Evolutionary conservation across 805 yeast species (phyloP), one percentile per base, ranked within the genome.

Genomic region (Helenozyma rhizophorensis): DNA sequence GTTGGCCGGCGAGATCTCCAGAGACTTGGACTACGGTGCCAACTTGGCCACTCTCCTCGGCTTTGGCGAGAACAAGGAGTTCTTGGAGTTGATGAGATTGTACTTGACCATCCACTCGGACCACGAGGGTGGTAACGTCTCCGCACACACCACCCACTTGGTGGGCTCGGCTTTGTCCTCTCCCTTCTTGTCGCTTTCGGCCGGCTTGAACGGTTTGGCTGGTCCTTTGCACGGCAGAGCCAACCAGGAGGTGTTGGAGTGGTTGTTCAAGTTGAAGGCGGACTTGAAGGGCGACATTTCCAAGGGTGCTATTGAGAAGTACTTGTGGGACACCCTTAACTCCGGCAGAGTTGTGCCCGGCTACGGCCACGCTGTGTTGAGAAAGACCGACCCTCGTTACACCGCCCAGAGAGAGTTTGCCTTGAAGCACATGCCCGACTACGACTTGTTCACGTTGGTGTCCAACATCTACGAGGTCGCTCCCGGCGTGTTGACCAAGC

Each of bases 141-240:
- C 86, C 36, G 86, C 89, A 21, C 90, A 82, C 66, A 68, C 89
- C 44, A 80, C 89, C 44, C 88, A 82, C 60, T 68, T 83, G 54
- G 90, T 84, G 25, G 93, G 93, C 31, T 79, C 87, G 22, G 89
- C 94, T 14, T 67, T 83, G 47, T 72, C 85, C 30, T 83, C 83
- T 40, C 88, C 93, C 41, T 81, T 66, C 67, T 67, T 83, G 49
- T 77, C 87, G 29, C 78, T 79, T 49, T 70, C 87, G 36, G 86
- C 93, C 25, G 93, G 93, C 47, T 68, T 83, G 46, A 77, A 78
- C 60, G 94, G 94, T 50, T 68, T 83, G 41, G 93, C 94, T 21
- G 94, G 94, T 43, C 93, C 94, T 38, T 68, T 83, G 50, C 94
- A 83, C 61, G 93, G 93, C 21, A 70, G 83, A 47, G 94, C 93